Evolutionary conservation across 2,329 filamentous ascomycete genomes (phyloP).

Genomic region (Colletotrichum lentis): DNA sequence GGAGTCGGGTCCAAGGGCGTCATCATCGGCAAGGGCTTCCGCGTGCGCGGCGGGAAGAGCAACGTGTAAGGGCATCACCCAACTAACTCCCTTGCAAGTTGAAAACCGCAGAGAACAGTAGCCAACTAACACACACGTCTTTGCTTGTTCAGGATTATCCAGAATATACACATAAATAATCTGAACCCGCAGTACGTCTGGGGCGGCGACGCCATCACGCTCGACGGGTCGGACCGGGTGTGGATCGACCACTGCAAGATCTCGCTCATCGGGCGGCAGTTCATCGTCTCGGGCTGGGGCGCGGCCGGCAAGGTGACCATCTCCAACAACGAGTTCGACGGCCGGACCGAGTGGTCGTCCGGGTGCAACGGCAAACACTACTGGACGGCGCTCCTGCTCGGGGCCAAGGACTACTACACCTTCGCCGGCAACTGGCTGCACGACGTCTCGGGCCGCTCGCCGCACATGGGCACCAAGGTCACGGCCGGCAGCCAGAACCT

Average conservation of each 20-base stretch:
- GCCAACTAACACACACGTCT: too few relatives aligned
- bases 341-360: conserved; percentile 44
- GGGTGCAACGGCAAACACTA: conserved; percentile 47
- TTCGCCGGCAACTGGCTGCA: conserved; percentile 44
- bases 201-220: conserved; percentile 49
- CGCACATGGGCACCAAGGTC: conserved; percentile 40
- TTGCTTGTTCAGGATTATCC: conserved; percentile 42
- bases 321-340: conserved; percentile 52
- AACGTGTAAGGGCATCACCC: conserved; percentile 56
- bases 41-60: conserved; percentile 50
- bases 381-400: conserved; percentile 46
- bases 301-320: conserved; percentile 47
- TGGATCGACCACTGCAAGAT: conserved; percentile 52
- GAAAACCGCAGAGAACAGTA: too few relatives aligned
- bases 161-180: conserved; percentile 57
- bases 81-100: too few relatives aligned
- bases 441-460: conserved; percentile 43
- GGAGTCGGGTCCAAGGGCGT: conserved; percentile 42
- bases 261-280: conserved; percentile 52
- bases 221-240: conserved; percentile 43
- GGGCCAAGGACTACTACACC: conserved; percentile 41
- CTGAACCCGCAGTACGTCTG: conserved; percentile 51
- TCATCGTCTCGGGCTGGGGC: conserved; percentile 50
- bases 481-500: conserved; percentile 26
- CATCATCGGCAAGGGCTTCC: conserved; percentile 52